Percentiles rank a stretch among this genome's conserved stretches.
These are phyloP conservation scores for Agapanthus africanus DNA, from an alignment of 106 monocot species.

Conservation along the genomic window DNA sequence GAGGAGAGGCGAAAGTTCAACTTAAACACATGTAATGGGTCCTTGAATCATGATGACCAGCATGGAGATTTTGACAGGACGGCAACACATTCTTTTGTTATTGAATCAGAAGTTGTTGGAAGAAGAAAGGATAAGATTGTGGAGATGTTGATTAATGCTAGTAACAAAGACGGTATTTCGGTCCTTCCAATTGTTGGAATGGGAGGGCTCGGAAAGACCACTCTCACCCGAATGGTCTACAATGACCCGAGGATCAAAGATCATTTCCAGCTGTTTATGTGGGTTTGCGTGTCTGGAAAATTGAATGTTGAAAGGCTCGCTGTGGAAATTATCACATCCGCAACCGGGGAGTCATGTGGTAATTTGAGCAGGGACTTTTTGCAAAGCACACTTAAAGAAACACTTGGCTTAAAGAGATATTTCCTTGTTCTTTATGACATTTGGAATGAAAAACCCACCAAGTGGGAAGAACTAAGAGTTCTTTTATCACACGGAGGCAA, in stretches of 20 bases:
- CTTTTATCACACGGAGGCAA: not conserved
- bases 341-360: not conserved
- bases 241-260: not conserved
- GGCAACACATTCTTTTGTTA: too few species aligned
- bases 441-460: constrained; percentile 8
- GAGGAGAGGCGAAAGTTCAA: too few species aligned
- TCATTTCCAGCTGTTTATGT: constrained; percentile 1
- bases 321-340: too few species aligned
- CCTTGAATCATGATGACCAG: not conserved
- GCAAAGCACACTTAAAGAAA: too few species aligned
- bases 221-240: constrained; percentile 10
- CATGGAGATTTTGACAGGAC: not conserved
- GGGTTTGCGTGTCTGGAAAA: constrained; percentile 14
- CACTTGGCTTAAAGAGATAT: constrained; percentile 10
- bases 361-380: too few species aligned
- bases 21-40: too few species aligned
- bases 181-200: constrained; percentile 18
- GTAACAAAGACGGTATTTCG: not conserved
- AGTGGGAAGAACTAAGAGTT: not conserved
- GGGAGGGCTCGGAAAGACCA: constrained; percentile 23
- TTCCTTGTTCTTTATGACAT: constrained; percentile 34
- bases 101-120: too few species aligned
- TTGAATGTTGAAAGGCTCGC: not conserved
- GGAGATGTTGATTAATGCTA: too few species aligned
- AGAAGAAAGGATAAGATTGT: too few species aligned